Conservation (phyloP, 1,284 basidiomycete species). For the Trichosporon coremiiforme region DNA sequence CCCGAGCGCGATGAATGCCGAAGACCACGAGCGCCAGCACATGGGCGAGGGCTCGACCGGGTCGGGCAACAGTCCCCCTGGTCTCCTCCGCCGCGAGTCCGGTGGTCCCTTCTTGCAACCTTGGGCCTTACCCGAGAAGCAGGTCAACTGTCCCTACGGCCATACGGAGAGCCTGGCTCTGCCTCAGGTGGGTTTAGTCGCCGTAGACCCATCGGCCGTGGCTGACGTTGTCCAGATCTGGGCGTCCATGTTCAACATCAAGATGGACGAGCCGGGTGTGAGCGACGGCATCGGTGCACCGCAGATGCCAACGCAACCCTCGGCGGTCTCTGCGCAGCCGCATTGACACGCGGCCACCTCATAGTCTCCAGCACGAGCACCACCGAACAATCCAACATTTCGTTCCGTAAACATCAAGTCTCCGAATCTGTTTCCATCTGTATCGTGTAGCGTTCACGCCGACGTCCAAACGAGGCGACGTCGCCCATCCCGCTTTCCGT, state of each 20-base stretch:
- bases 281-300: neutral
- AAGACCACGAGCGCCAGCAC: constrained; percentile 1
- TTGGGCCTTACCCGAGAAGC: constrained; percentile 26
- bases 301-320: constrained; percentile 4
- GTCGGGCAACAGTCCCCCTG: neutral
- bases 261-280: constrained; percentile 34
- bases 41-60: constrained; percentile 8
- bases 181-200: constrained; percentile 29
- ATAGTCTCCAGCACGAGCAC: neutral
- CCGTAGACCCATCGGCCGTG: neutral
- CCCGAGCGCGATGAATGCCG: constrained; percentile 6
- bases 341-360: neutral
- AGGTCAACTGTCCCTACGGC: constrained; percentile 18
- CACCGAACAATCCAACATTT: neutral
- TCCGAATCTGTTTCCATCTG: neutral
- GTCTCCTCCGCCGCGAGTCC: constrained; percentile 17
- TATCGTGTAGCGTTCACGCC: constrained; percentile 3
- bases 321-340: neutral
- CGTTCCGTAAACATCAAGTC: neutral
- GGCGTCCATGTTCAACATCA: constrained; percentile 54
- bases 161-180: constrained; percentile 37
- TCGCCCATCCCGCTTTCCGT: neutral
- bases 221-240: constrained; percentile 40
- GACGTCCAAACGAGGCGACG: constrained; percentile 9
- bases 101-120: constrained; percentile 31